These are phyloP conservation scores for Fusarium guadeloupense DNA, from an alignment of 2,329 filamentous ascomycete species.

Conservation along the genomic window DNA sequence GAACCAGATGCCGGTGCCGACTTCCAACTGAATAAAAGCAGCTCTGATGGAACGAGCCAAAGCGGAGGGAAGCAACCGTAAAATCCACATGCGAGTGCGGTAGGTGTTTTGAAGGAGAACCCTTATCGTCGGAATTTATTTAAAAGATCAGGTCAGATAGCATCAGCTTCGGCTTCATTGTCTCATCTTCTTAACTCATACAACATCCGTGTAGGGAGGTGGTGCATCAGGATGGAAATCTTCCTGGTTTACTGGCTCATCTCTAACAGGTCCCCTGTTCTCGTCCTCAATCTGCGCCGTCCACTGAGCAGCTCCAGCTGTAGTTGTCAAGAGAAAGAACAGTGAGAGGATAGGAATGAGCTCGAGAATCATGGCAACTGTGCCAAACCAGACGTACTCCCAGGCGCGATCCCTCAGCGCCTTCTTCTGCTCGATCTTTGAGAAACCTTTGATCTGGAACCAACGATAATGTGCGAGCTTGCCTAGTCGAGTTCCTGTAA, in stretches of 20 bases:
- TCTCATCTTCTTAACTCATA: conserved; percentile 12
- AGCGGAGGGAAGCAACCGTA: background rate
- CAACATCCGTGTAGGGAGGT: conserved; percentile 44
- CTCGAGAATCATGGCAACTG: conserved; percentile 82
- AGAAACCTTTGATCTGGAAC: conserved; percentile 80
- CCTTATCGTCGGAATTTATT: background rate
- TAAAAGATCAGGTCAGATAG: background rate
- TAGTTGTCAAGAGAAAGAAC: conserved; percentile 89
- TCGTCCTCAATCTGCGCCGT: conserved; percentile 78
- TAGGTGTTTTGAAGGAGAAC: background rate
- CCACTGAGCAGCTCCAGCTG: conserved; percentile 88
- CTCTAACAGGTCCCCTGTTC: conserved; percentile 40
- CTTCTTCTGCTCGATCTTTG: conserved; percentile 75
- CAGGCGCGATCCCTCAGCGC: conserved; percentile 74
- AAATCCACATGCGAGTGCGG: background rate
- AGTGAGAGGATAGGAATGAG: conserved; percentile 92
- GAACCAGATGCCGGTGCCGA: background rate
- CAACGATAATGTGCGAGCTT: conserved; percentile 92
- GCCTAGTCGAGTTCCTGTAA: conserved; percentile 87
- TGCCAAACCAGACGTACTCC: conserved; percentile 95
- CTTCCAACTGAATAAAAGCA: background rate
- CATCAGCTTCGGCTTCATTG: background rate
- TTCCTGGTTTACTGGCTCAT: conserved; percentile 15
- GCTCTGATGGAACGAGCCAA: too few species aligned
- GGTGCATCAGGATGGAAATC: conserved; percentile 36